Conservation (phyloP, 805 yeast genomes). For the Tetrapisispora arboricola region DNA sequence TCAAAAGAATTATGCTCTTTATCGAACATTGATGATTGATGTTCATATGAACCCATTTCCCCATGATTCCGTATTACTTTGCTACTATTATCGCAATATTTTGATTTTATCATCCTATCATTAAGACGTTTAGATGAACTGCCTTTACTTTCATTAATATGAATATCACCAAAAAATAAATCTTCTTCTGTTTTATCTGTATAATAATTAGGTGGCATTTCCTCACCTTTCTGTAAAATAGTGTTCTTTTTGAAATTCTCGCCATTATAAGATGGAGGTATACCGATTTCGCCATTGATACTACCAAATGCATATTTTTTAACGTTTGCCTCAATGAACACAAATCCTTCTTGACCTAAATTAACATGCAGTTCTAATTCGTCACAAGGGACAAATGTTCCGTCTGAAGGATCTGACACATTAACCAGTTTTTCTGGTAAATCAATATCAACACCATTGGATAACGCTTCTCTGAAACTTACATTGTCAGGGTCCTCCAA, state of each 20-base stretch:
- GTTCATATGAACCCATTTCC: conserved; percentile 11
- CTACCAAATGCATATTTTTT: conserved; percentile 72
- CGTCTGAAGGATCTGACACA: conserved; percentile 16
- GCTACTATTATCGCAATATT: neutral
- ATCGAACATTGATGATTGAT: conserved; percentile 28
- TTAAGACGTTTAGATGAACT: neutral
- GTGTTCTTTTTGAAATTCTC: conserved; percentile 36
- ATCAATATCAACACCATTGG: conserved; percentile 17
- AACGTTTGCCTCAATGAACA: conserved; percentile 73
- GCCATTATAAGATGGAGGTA: conserved; percentile 37
- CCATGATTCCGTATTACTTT: too few species aligned
- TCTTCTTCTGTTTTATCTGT: conserved; percentile 33
- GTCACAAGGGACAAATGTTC: conserved; percentile 18
- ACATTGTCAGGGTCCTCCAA: conserved; percentile 29
- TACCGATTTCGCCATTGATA: conserved; percentile 34
- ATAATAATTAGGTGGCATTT: conserved; percentile 46
- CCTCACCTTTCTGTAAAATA: conserved; percentile 61
- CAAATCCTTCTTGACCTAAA: conserved; percentile 69
- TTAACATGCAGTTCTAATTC: conserved; percentile 45
- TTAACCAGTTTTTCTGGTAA: conserved; percentile 16
- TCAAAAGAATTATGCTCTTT: conserved; percentile 20
- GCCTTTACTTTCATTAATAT: conserved; percentile 1
- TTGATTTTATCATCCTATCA: neutral
- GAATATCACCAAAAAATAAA: conserved; percentile 6
- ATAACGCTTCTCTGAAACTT: conserved; percentile 17